Evolutionary conservation across 352 stramenopile species (phyloP).

Genomic region (Pythium phragmiticola): DNA sequence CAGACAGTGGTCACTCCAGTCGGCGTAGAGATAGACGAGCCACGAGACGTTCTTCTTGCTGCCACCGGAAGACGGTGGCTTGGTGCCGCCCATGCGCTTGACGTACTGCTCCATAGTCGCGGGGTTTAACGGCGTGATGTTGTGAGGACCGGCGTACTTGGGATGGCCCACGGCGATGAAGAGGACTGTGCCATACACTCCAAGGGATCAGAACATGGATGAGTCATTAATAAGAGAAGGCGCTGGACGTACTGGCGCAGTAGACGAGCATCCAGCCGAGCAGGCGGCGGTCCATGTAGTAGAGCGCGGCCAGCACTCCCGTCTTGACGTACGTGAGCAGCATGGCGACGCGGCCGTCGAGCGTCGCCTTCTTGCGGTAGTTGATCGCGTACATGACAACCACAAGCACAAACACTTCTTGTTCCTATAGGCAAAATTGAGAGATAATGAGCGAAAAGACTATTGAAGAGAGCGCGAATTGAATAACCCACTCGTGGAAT

Average conservation of each 20-base stretch:
- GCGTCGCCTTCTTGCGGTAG: slow-evolving; percentile 75
- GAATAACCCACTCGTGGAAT: slow-evolving; percentile 39
- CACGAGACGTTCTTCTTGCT: slow-evolving; percentile 42
- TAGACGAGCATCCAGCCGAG: slow-evolving; percentile 66
- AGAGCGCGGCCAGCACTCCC: slow-evolving; percentile 55
- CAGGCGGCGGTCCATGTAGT: slow-evolving; percentile 62
- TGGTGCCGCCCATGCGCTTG: slow-evolving; percentile 32
- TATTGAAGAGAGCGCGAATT: too few species aligned
- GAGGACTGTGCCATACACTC: slow-evolving; percentile 31
- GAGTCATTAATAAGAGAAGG: too few species aligned
- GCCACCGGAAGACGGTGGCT: slow-evolving; percentile 4
- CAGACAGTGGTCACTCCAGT: slow-evolving; percentile 75
- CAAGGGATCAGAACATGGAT: not conserved
- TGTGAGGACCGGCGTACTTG: slow-evolving; percentile 62
- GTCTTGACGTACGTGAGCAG: slow-evolving; percentile 73
- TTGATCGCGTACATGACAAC: slow-evolving; percentile 57
- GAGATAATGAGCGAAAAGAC: too few species aligned
- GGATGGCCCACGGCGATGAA: slow-evolving; percentile 61
- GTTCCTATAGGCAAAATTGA: slow-evolving; percentile 33
- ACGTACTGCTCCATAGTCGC: slow-evolving; percentile 49
- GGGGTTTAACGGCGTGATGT: slow-evolving; percentile 46
- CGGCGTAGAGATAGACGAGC: slow-evolving; percentile 71
- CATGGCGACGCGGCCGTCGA: slow-evolving; percentile 60
- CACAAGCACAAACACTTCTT: slow-evolving; percentile 71
- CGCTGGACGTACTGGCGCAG: slow-evolving; percentile 43